Percentiles rank a stretch among this genome's conserved stretches.
Evolutionary conservation across 441 rosid species (phyloP).

Genomic region (Erodium moschatum): DNA sequence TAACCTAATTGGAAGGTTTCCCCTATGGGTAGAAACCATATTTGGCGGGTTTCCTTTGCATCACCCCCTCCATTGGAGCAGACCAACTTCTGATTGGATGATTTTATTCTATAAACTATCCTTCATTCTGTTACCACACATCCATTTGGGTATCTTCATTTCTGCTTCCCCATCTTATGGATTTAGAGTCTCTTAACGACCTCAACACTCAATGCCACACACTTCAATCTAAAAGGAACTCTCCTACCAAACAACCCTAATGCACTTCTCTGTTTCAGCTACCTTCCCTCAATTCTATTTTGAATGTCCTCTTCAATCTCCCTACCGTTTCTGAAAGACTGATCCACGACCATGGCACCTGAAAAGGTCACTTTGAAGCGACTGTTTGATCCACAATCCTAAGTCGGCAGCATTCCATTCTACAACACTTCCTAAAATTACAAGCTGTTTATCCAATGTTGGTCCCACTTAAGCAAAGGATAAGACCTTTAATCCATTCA

Average conservation of each 20-base stretch:
- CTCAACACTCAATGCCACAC: slow-evolving; percentile 1
- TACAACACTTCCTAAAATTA: background rate
- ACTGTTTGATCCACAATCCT: background rate
- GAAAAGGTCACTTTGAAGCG: background rate
- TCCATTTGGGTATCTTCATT: background rate
- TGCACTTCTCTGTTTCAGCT: background rate
- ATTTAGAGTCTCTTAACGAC: background rate
- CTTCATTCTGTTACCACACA: background rate
- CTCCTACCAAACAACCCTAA: background rate
- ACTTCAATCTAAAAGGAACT: background rate
- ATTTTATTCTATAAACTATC: background rate
- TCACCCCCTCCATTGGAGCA: background rate
- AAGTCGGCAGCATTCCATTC: background rate
- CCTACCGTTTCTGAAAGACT: background rate
- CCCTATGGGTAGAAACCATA: background rate
- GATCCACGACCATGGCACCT: background rate
- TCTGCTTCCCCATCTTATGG: no score
- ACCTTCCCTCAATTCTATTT: background rate
- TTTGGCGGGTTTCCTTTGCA: background rate
- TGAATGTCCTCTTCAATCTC: no score
- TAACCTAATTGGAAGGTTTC: background rate
- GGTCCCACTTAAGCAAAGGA: no score
- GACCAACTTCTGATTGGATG: background rate
- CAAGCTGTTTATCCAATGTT: no score
- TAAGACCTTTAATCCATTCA: background rate